Conservation (phyloP, 768 basidiomycete genomes). For the Cubamyces lactineus region DNA sequence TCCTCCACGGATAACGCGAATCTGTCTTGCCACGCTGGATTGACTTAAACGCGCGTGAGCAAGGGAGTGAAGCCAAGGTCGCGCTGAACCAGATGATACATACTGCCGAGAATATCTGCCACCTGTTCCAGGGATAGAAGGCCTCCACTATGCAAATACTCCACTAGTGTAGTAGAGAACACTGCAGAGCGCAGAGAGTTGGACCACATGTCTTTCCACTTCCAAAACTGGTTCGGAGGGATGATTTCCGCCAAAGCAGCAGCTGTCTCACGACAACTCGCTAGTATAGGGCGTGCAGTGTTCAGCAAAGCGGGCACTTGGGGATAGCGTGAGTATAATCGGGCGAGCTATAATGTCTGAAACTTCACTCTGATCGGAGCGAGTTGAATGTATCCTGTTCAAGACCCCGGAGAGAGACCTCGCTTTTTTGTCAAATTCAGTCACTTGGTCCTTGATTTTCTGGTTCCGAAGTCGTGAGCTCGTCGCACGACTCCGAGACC, state of each 20-base stretch:
- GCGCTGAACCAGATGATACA: slow-evolving; percentile 33
- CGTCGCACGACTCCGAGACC: background rate
- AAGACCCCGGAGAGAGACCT: slow-evolving; percentile 73
- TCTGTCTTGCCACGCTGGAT: slow-evolving; percentile 69
- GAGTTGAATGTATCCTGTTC: slow-evolving; percentile 81
- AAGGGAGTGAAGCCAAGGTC: background rate
- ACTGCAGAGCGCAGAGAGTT: slow-evolving; percentile 68
- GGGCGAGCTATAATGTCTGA: background rate
- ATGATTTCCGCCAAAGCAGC: slow-evolving; percentile 58
- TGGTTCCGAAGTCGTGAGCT: slow-evolving; percentile 34
- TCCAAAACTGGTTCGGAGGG: slow-evolving; percentile 78
- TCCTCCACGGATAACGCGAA: slow-evolving; percentile 71
- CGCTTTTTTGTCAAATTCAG: slow-evolving; percentile 74
- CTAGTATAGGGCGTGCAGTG: slow-evolving; percentile 56
- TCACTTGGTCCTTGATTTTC: slow-evolving; percentile 82
- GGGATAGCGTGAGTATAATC: background rate
- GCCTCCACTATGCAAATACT: slow-evolving; percentile 62
- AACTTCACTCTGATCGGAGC: slow-evolving; percentile 55
- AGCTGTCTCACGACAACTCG: slow-evolving; percentile 54
- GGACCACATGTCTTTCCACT: slow-evolving; percentile 85
- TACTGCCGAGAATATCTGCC: slow-evolving; percentile 67
- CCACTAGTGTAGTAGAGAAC: slow-evolving; percentile 65
- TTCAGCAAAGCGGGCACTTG: slow-evolving; percentile 65
- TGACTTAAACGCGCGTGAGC: slow-evolving; percentile 46
- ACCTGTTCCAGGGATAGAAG: slow-evolving; percentile 60